phyloP scores from a whole-genome alignment of 1,284 basidiomycete genomes.

The Pholiota adiposa region DNA sequence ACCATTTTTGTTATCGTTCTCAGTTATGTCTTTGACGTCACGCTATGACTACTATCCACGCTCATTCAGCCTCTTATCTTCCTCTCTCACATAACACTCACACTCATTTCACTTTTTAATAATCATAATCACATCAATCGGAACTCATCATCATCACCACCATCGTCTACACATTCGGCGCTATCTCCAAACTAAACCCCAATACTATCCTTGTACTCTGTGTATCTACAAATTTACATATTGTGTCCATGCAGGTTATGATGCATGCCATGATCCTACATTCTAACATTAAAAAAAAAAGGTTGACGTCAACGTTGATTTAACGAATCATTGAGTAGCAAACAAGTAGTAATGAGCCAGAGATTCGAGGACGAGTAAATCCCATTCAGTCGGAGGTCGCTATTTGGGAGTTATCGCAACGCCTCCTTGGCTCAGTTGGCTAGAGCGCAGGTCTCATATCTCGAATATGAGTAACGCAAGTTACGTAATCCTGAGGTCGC shows the following conservation, averaged over 20 bases:
- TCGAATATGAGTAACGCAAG: slow-evolving; percentile 10
- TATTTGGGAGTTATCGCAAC: no score
- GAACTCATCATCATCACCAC: no score
- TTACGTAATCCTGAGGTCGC: slow-evolving; percentile 53
- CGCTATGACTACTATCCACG: background rate
- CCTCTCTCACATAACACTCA: slow-evolving; percentile 2
- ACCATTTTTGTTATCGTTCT: no score
- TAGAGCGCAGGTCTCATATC: slow-evolving; percentile 25
- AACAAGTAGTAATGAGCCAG: no score
- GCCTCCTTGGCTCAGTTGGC: slow-evolving; percentile 25
- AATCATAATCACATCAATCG: background rate
- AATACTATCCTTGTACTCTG: slow-evolving; percentile 7
- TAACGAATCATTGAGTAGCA: no score
- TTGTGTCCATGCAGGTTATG: no score
- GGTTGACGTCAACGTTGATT: no score
- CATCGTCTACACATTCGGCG: slow-evolving; percentile 7
- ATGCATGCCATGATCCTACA: no score
- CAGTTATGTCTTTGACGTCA: background rate
- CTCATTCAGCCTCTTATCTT: slow-evolving; percentile 2
- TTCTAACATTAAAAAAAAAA: no score
- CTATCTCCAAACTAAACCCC: slow-evolving; percentile 1
- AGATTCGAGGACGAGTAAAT: no score
- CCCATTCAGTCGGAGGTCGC: no score
- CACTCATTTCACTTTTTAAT: background rate
- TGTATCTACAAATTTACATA: no score